phyloP scores from a whole-genome alignment of 176 grass and related monocot species.

The Ampelocalamus luodianensis region DNA sequence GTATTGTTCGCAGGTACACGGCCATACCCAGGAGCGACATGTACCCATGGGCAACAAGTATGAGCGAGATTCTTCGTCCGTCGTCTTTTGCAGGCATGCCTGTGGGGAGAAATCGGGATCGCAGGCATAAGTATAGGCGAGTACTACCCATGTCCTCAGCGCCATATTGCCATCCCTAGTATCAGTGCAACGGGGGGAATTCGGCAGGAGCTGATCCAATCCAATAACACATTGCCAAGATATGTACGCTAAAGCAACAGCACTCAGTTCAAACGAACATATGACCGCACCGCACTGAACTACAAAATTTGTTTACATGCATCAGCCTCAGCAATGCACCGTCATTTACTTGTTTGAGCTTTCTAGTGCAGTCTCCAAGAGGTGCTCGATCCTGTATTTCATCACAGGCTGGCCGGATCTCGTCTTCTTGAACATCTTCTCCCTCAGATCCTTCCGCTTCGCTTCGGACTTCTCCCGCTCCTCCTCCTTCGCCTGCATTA shows the following conservation, averaged over 20 bases:
- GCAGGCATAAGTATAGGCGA: too few species aligned
- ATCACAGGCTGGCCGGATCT: conserved; percentile 84
- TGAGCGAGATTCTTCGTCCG: too few species aligned
- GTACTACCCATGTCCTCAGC: too few species aligned
- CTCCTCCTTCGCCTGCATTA: conserved; percentile 62
- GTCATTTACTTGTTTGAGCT: conserved; percentile 52
- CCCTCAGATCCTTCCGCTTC: conserved; percentile 62
- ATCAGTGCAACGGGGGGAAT: not conserved
- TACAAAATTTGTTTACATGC: not conserved
- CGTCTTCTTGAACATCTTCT: conserved; percentile 94
- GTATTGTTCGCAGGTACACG: too few species aligned
- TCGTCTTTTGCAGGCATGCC: too few species aligned
- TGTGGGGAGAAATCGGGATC: too few species aligned
- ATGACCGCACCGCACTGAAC: not conserved
- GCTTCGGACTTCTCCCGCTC: conserved; percentile 59
- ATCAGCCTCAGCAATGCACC: not conserved
- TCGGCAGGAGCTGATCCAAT: not conserved
- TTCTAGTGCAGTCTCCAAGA: conserved; percentile 71
- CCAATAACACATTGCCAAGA: not conserved
- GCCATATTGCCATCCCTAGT: too few species aligned
- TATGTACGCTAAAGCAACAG: not conserved
- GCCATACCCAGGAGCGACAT: too few species aligned
- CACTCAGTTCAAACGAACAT: not conserved
- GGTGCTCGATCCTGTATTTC: conserved; percentile 88
- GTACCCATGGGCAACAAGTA: too few species aligned